Percentiles rank a stretch among this genome's conserved stretches.
Evolutionary conservation across 495 filamentous ascomycete genomes (phyloP).

Genomic region (Trichoderma gamsii): DNA sequence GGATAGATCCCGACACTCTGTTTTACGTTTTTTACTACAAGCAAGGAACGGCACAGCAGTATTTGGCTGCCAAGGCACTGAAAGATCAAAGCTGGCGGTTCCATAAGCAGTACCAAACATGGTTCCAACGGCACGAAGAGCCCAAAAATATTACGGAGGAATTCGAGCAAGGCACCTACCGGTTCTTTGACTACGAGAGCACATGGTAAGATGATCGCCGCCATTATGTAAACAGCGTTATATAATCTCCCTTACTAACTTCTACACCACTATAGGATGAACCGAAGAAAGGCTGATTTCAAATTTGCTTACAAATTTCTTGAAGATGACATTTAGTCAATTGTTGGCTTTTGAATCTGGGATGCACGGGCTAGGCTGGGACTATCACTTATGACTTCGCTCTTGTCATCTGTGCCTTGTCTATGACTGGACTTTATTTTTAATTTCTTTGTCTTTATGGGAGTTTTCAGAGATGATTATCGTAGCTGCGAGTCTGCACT

Average conservation of each 20-base stretch:
- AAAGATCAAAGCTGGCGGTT: constrained; percentile 98
- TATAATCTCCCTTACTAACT: constrained; percentile 19
- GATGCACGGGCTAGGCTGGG: not conserved
- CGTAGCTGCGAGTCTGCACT: not conserved
- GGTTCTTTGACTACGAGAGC: constrained; percentile 99
- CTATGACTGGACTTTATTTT: not conserved
- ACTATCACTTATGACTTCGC: not conserved
- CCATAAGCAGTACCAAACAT: constrained; percentile 98
- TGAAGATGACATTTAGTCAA: constrained; percentile 59
- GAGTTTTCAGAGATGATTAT: constrained; percentile 8
- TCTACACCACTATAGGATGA: constrained; percentile 68
- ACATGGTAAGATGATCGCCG: constrained; percentile 70
- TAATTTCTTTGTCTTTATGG: not conserved
- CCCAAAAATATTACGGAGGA: constrained; percentile 98
- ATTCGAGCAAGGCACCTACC: constrained; percentile 95
- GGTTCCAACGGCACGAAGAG: constrained; percentile 98
- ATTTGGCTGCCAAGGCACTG: constrained; percentile 88
- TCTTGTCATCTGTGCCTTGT: not conserved
- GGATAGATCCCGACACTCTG: constrained; percentile 91
- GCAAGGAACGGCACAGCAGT: constrained; percentile 92
- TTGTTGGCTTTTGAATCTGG: not conserved
- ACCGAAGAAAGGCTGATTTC: constrained; percentile 95
- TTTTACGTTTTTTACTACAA: constrained; percentile 99
- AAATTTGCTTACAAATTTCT: constrained; percentile 97
- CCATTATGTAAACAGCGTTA: constrained; percentile 1